These are phyloP conservation scores for Xylaria sp. DNA, from an alignment of 2,329 filamentous ascomycete genomes.

Conservation along the genomic window DNA sequence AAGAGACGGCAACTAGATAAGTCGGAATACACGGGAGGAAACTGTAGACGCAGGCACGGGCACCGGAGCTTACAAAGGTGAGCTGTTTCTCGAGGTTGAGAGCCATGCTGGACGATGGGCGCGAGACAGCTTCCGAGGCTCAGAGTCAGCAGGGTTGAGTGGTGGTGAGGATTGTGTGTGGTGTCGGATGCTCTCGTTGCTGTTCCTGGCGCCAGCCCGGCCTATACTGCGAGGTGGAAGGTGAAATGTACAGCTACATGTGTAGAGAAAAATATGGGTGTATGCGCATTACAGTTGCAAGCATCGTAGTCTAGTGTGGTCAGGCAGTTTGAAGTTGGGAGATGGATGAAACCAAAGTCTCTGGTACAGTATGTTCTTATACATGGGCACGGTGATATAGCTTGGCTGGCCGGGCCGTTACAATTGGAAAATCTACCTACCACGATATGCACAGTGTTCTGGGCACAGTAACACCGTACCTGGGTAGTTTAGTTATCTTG, in stretches of 20 bases:
- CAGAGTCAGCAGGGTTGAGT: neutral
- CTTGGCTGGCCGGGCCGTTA: neutral
- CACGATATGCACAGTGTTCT: neutral
- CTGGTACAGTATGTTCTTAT: neutral
- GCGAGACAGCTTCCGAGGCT: slow-evolving; percentile 18
- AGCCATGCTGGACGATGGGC: slow-evolving; percentile 58
- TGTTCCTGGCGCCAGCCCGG: slow-evolving; percentile 16
- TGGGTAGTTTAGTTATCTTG: too few relatives aligned
- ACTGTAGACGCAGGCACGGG: neutral
- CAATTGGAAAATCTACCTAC: neutral
- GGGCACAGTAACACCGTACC: neutral
- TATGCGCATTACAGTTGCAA: neutral
- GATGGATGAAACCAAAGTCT: neutral
- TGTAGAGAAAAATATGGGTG: slow-evolving; percentile 1
- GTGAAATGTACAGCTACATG: slow-evolving; percentile 17
- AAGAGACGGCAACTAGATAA: neutral
- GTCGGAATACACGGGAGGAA: neutral
- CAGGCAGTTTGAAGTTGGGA: neutral
- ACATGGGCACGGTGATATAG: neutral
- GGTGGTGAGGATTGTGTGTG: slow-evolving; percentile 5
- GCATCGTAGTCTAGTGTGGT: neutral
- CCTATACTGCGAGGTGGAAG: slow-evolving; percentile 21
- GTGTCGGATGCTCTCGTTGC: slow-evolving; percentile 10
- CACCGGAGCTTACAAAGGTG: slow-evolving; percentile 72
- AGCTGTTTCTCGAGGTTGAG: slow-evolving; percentile 85